Conservation (phyloP, 78 protist genomes). For the Mastigamoeba balamuthi region DNA sequence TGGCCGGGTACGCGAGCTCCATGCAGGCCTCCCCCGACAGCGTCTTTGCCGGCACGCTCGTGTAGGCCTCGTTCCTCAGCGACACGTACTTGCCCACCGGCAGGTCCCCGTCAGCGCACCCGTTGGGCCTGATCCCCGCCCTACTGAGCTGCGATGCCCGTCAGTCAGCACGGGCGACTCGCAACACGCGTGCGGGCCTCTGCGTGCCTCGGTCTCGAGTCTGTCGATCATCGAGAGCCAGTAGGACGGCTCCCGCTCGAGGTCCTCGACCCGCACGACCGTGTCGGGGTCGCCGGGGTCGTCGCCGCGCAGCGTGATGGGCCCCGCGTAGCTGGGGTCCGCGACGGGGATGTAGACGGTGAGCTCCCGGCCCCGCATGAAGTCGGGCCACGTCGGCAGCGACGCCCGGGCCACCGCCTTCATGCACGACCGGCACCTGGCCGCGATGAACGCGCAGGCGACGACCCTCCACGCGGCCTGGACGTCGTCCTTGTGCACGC, state of each 20-base stretch:
- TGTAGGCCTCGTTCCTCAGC: background rate
- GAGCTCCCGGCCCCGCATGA: background rate
- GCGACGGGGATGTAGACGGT: background rate
- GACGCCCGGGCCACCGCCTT: background rate
- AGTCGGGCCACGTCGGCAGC: background rate
- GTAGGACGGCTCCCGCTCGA: no score
- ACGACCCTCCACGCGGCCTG: background rate
- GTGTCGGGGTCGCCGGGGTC: no score
- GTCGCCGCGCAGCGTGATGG: no score
- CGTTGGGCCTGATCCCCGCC: background rate
- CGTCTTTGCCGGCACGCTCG: background rate
- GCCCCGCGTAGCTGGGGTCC: no score
- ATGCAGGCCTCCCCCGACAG: background rate
- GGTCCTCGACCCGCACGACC: no score
- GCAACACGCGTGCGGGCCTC: no score
- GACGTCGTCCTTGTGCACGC: background rate
- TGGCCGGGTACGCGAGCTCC: background rate
- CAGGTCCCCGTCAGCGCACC: background rate
- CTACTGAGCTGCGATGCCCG: background rate
- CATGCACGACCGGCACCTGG: no score
- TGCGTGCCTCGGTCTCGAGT: no score
- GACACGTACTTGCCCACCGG: background rate
- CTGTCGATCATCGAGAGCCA: no score
- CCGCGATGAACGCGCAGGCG: no score
- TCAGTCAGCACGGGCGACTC: no score